A percentile compares a stretch with the other conserved stretches of the same genome.
phyloP scores from a whole-genome alignment of 495 filamentous ascomycete species.

The Penicillium goetzii region DNA sequence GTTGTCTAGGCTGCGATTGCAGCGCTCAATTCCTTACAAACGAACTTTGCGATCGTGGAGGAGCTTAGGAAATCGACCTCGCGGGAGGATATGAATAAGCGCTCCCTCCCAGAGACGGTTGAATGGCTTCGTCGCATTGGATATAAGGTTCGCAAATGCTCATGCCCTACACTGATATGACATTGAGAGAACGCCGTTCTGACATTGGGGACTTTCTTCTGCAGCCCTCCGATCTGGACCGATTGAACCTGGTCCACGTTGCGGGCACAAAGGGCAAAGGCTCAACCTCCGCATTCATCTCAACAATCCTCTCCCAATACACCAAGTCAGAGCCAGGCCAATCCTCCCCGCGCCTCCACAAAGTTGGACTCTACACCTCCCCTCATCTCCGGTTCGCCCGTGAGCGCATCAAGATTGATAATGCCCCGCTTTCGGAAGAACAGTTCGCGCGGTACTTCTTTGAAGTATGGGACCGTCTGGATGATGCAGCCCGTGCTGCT shows the following conservation, averaged over 20 bases:
- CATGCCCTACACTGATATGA: neutral
- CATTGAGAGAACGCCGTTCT: conserved; percentile 5
- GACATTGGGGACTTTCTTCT: conserved; percentile 10
- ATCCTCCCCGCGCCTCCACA: conserved; percentile 45
- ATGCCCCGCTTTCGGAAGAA: conserved; percentile 71
- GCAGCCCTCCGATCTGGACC: conserved; percentile 74
- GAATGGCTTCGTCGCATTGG: conserved; percentile 77
- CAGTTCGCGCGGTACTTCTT: conserved; percentile 86
- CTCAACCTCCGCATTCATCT: conserved; percentile 54
- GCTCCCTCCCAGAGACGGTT: conserved; percentile 73
- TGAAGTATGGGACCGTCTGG: conserved; percentile 81
- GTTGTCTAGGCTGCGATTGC: conserved; percentile 68
- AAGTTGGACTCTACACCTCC: conserved; percentile 84
- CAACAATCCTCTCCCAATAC: conserved; percentile 64
- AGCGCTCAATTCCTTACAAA: conserved; percentile 87
- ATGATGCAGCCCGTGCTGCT: conserved; percentile 51
- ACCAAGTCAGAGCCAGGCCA: conserved; percentile 39
- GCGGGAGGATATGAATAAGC: conserved; percentile 66
- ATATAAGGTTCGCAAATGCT: conserved; percentile 64
- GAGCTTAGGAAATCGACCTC: conserved; percentile 64
- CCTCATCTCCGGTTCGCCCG: conserved; percentile 87
- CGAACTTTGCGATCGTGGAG: conserved; percentile 79
- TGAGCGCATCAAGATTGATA: conserved; percentile 86
- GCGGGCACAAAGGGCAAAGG: conserved; percentile 96
- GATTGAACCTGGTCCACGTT: conserved; percentile 78